phyloP scores from a whole-genome alignment of 2,329 filamentous ascomycete genomes.

The Neonectria sp. region DNA sequence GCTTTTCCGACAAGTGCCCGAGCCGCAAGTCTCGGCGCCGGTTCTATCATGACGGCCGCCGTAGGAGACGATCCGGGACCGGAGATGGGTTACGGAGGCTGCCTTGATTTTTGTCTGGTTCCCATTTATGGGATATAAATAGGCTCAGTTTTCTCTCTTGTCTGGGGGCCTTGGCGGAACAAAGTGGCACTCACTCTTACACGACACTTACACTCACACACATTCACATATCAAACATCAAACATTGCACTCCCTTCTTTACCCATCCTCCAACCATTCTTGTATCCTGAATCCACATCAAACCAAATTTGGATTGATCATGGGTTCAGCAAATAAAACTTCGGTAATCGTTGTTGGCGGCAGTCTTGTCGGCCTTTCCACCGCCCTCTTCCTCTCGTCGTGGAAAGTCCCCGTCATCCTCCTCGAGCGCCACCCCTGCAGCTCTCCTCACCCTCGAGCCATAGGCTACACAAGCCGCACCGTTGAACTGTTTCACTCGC shows the following conservation, averaged over 20 bases:
- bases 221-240: background rate
- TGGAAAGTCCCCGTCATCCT: conserved; percentile 51
- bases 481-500: conserved; percentile 53
- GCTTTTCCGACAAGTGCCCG: conserved; percentile 5
- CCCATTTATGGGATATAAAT: background rate
- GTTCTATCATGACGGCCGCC: background rate
- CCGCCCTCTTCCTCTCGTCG: conserved; percentile 54
- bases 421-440: conserved; percentile 54
- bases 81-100: background rate
- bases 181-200: background rate
- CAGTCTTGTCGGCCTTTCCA: conserved; percentile 56
- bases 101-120: background rate
- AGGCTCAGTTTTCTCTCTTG: background rate
- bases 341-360: conserved; percentile 57
- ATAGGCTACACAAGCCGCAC: conserved; percentile 56
- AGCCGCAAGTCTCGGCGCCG: conserved; percentile 5
- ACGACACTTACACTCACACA: background rate
- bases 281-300: background rate
- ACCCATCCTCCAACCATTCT: background rate
- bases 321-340: conserved; percentile 24
- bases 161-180: background rate
- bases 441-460: conserved; percentile 56
- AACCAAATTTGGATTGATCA: background rate
- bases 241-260: background rate
- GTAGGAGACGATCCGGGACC: background rate